Base-by-base conservation (phyloP, 2,329 filamentous ascomycete genomes). In the Colletotrichum sp. region DNA sequence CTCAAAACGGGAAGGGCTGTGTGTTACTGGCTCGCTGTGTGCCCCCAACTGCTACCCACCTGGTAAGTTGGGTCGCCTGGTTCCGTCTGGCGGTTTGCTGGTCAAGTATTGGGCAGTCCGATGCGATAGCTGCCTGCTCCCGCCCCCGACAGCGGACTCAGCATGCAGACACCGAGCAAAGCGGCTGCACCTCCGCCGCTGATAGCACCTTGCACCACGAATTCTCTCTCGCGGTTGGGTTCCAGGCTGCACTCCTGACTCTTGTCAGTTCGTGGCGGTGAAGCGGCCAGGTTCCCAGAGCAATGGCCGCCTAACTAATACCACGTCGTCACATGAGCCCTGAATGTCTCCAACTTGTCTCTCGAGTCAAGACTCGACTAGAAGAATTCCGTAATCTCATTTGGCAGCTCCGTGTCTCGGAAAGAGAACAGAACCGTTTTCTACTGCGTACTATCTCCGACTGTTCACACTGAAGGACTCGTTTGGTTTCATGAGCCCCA, bases 361-460 rank as follows among this genome's bases (percentile, higher is more conserved):
- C 21, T 62, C 48, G 9, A 52, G 24, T 38, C 18, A 48, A 34
- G 43, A 59, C 56, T 56, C 3, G 12, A 24, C 18, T 73, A 7
- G 7, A 36, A 30, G 7, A 62, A 4, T 26, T 32, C 30, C 16
- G 43, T 26, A 28, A 55, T 34, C n/a, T 30, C 8, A 43, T 32
- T 13, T 52, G 63, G 62, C 56, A 64, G 63, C 63, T 48, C 69
- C 63, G 63, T 69, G 73, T 73, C 56, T 73, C 48, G 56, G 58
- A 69, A 64, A 52, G 21, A 3, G 24, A n/a, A 12, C 7, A 43
- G 10, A n/a, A 52, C 13, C 12, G 26, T 26, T 28, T 16, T 9
- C 14, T 21, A 12, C 18, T 16, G 26, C 28, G 18, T n/a, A 48
- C 18, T 12, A n/a, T 48, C 3, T 63, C n/a, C 16, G 21, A 63